Evolutionary conservation across 495 filamentous ascomycete genomes (phyloP), one percentile per base, ranked within the genome.

Genomic region (Podospora pseudocomata): DNA sequence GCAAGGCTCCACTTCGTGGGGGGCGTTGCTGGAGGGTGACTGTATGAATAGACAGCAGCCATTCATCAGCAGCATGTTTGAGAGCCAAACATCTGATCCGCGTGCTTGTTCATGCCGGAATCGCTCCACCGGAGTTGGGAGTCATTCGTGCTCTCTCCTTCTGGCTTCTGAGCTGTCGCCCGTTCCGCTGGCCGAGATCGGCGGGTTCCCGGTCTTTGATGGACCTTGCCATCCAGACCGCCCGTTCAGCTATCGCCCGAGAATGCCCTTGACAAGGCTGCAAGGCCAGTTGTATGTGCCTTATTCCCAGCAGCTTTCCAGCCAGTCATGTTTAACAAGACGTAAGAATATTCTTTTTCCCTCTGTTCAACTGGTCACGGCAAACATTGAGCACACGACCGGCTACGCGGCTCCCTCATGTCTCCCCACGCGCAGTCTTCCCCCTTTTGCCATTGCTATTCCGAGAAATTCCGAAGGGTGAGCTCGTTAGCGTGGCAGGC

Each of bases 391-490:
- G n/a, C 23, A 32, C 6, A 27, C 64, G 55, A 20, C 27, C 16
- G 64, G 28, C 65, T 19, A 30, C 32, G 16, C 56, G 32, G 60
- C 68, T 62, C 56, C 32, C 34, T 66, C 26, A 19, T 23, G 67
- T 56, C 56, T 62, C 39, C 11, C n/a, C 20, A 54, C 20, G 39
- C 39, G 39, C 15, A 16, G 39, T 49, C 39, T 49, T 49, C 49
- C 64, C 27, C 53, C 23, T 64, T 57, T 23, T 19, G 19, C 9
- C n/a, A 23, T 49, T 49, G 27, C 65, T 62, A 64, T 71, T 74
- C 74, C 74, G 72, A 72, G 56, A 74, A 72, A 55, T 72, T 58
- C 74, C 74, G 74, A 72, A 13, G 16, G 34, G 63, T 63, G 30
- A 44, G 11, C 64, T 64, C 49, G 32, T 49, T 70, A 68, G 70